Evolutionary conservation across 1,139 yeast species (phyloP).

Genomic region (Pichia sp.): DNA sequence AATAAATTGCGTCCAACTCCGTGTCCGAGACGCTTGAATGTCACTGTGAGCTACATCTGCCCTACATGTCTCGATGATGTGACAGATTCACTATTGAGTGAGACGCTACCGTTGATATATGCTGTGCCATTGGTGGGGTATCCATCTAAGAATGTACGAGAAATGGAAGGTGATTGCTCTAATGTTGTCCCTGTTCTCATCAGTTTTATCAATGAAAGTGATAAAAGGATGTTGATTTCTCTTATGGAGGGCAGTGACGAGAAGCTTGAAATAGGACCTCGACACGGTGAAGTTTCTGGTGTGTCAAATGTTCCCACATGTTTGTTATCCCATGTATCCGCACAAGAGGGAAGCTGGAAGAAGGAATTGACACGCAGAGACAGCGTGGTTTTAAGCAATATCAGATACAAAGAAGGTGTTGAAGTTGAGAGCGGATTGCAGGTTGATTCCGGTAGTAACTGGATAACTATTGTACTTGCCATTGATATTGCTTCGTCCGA

Average conservation of each 20-base stretch:
- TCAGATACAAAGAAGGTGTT: too few species aligned
- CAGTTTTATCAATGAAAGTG: conserved; percentile 3
- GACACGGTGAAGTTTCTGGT: background rate
- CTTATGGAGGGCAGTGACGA: background rate
- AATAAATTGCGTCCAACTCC: conserved; percentile 1
- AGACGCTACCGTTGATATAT: conserved; percentile 2
- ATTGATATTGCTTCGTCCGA: too few species aligned
- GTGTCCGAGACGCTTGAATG: conserved; percentile 1
- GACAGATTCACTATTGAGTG: background rate
- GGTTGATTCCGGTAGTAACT: conserved; percentile 4
- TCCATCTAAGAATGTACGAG: background rate
- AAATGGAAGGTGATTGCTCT: background rate
- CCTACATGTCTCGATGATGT: conserved; percentile 5
- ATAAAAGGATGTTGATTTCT: background rate
- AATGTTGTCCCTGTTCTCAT: conserved; percentile 3
- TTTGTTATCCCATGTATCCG: conserved; percentile 1
- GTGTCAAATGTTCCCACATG: conserved; percentile 7
- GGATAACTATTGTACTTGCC: conserved; percentile 3
- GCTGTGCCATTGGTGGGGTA: conserved; percentile 8
- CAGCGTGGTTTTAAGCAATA: too few species aligned
- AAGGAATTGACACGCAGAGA: too few species aligned
- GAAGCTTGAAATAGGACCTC: background rate
- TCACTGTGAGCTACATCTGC: conserved; percentile 6
- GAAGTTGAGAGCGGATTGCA: too few species aligned
- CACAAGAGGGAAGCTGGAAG: conserved; percentile 3